Evolutionary conservation across 2,329 filamentous ascomycete genomes (phyloP), one percentile per base, ranked within the genome.

Genomic region (Venturia nashicola): DNA sequence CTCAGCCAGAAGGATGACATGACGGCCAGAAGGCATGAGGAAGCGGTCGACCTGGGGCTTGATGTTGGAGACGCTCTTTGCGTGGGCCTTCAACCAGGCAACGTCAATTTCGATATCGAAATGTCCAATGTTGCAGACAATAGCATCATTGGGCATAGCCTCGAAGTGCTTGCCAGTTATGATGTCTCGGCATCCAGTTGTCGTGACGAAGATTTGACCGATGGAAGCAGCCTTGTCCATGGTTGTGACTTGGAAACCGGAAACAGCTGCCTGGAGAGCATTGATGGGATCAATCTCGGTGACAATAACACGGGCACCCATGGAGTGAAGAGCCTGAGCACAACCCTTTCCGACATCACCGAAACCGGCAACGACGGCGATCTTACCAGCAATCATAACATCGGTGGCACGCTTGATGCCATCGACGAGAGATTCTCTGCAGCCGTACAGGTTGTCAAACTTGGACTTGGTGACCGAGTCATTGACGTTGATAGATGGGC

Each of bases 101-200:
- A 99, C 94, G 78, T 99, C 94, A 73, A 99, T 99, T 84, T 99
- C 94, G 73, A 97, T 96, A 79, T 99, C 93, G 81, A 99, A 99
- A 85, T 99, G 93, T 77, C 93, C 93, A 81, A 99, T 99, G 86
- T 99, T 99, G 91, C 93, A 97, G 72, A 97, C 93, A 74, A 99
- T 97, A 78, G 93, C 92, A 73, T 99, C 93, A 82, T 97, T 96
- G 74, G 82, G 83, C 93, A 99, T 99, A 72, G 79, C 85, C 83
- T 95, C 87, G 78, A 99, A 97, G 86, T 99, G 93, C 75, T 83
- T 80, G 76, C 88, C 91, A 72, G 88, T 87, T 69, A 99, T 86
- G 76, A 99, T 97, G 79, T 99, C 94, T 83, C 93, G 89, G 90
- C 93, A 99, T 74, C 93, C 93, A 69, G 93, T 99, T 79, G 94